Conservation (phyloP, 2,329 filamentous ascomycete species). For the Fusarium algeriense region DNA sequence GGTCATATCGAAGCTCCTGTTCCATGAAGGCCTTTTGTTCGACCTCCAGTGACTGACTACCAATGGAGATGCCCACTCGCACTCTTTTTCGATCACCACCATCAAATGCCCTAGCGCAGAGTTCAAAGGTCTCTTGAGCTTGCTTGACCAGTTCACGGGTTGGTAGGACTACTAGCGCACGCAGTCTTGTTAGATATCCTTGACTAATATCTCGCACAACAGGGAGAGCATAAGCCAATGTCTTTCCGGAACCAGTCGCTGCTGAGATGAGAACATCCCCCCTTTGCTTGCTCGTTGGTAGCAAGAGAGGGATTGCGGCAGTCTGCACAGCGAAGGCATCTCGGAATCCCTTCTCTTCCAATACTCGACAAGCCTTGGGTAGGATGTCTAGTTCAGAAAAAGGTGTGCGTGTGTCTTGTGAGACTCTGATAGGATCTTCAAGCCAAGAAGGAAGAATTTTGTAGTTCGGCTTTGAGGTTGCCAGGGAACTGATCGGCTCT, state of each 20-base stretch:
- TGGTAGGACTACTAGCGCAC: conserved; percentile 87
- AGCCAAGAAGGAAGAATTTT: conserved; percentile 87
- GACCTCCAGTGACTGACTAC: conserved; percentile 79
- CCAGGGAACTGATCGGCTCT: conserved; percentile 65
- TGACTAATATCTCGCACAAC: conserved; percentile 81
- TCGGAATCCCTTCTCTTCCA: conserved; percentile 69
- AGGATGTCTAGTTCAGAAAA: conserved; percentile 76
- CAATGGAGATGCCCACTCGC: conserved; percentile 84
- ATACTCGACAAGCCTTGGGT: conserved; percentile 67
- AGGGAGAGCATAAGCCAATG: conserved; percentile 88
- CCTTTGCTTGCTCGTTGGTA: conserved; percentile 71
- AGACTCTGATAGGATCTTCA: conserved; percentile 77
- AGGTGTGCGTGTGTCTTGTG: conserved; percentile 67
- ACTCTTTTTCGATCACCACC: conserved; percentile 71
- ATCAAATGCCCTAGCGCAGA: conserved; percentile 75
- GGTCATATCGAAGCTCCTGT: conserved; percentile 71
- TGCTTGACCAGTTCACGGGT: conserved; percentile 92
- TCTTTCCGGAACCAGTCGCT: conserved; percentile 96
- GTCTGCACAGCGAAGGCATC: conserved; percentile 61
- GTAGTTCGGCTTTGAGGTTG: conserved; percentile 73
- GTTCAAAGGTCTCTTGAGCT: conserved; percentile 81
- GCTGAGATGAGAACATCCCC: conserved; percentile 92
- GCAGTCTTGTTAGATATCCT: conserved; percentile 73
- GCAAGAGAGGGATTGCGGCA: conserved; percentile 78
- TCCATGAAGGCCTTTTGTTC: conserved; percentile 66